Evolutionary conservation across 73 alveolate genomes (phyloP), one percentile per base, ranked within the genome.

Genomic region (Tetrahymena malaccensis): DNA sequence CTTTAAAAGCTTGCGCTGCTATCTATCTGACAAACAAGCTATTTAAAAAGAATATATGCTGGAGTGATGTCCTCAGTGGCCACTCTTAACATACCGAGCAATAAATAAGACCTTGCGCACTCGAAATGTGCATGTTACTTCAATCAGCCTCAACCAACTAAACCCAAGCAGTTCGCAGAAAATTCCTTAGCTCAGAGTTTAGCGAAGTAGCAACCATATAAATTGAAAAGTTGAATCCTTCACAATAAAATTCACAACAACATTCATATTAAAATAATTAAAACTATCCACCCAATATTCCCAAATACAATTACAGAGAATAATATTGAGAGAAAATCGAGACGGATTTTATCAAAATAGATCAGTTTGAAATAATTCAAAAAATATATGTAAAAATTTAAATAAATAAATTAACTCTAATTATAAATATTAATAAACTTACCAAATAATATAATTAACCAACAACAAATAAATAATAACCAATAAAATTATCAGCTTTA

Each of bases 1-100:
- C 98, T 25, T 95, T 94, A 94, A 94, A 96, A 17, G 99, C 99
- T 1, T 93, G 97, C 12, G 96, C 97, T 70, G 97, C 98, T 25
- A 94, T 97, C 35, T 97, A 93, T 56, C 56, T 95, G 22, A 93
- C 97, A 19, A 70, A 70, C 25, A 70, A 70, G 89, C 35, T 70
- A 11, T 70, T 70, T 33, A 70, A 70, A 31, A 70, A 70, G 37
- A 70, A 70, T 70, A 33, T 70, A 25, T 70, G 89, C 89, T 70
- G 89, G 89, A 70, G 89, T 70, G 89, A 70, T 27, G 37, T 70
- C 31, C 89, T 70, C 43, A 70, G 43, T 70, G 89, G 89, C 10
- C 89, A 70, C 31, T 25, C 89, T 70, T 70, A 70, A 25, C 31
- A 70, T 25, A 70, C 89, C 11, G 89, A 70, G 37, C 31, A 70